Base-by-base conservation (phyloP, 805 yeast species). In the Komagataella pastoris region DNA sequence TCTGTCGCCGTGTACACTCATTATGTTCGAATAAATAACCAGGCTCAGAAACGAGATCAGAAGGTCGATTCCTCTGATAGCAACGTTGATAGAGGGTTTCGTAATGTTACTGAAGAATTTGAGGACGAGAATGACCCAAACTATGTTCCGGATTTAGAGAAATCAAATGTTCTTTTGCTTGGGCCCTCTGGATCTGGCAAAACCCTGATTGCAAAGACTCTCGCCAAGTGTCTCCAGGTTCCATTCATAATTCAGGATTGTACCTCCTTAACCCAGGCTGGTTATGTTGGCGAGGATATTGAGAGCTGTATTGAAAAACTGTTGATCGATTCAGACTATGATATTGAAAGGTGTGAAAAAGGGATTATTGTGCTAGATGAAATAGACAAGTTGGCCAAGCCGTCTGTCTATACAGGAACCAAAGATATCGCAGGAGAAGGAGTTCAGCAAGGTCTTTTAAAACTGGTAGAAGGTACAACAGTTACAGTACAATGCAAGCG, bases 171-270 rank as follows among this genome's bases (percentile, higher is more conserved):
- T 1, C 57, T 79, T 48, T 61, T 79, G 1, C 62, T 80, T 7
- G 85, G 85, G 0, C 85, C 85, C 0, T 75, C 81, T 6, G 85
- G 85, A 1, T 74, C 81, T 2, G 84, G 85, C 17, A 80, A 79
- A 59, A 80, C 85, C 0, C 59, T 79, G 14, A 65, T 79, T 43
- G 83, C 83, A 1, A 69, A 73, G 47, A 76, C 81, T 0, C 61
- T 79, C 47, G 83, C 84, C 0, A 68, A 67, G 44, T 65, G 71
- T 0, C 59, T 79, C 46, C 73, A 77, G 30, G 80, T 76, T 23
- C 84, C 85, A 2, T 73, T 79, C 44, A 74, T 80, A 0, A 78
- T 79, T 12, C 77, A 79, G 5, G 84, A 79, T 57, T 80, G 84
- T 58, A 79, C 85, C 0, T 76, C 80, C 47, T 58, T 79, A 53